Evolutionary conservation across 331 rosid genomes (phyloP).

Genomic region (Cucumis variabilis): DNA sequence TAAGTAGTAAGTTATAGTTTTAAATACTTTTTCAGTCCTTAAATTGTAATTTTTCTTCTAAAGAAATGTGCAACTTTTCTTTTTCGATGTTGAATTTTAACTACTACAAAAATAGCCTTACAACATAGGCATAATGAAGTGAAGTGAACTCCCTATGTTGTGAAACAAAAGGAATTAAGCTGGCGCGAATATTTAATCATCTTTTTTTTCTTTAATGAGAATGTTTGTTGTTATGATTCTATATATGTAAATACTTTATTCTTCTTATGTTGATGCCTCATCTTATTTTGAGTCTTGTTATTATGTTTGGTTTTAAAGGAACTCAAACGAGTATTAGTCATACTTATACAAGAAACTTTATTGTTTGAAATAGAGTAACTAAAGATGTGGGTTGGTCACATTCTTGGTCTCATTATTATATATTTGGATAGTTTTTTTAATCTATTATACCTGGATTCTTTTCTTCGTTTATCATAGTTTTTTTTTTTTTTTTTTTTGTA

Average conservation of each 20-base stretch:
- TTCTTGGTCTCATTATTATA: background rate
- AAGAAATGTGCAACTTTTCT: too few species aligned
- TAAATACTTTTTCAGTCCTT: too few species aligned
- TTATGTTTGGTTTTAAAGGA: background rate
- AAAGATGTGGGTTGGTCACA: background rate
- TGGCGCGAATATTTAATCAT: background rate
- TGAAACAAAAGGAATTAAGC: too few species aligned
- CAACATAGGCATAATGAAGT: too few species aligned
- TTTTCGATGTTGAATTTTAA: too few species aligned
- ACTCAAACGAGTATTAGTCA: background rate
- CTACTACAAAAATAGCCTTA: too few species aligned
- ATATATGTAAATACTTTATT: background rate
- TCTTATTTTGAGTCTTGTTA: background rate
- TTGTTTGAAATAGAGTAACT: background rate
- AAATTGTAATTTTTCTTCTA: too few species aligned
- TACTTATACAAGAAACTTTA: background rate
- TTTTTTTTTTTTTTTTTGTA: too few species aligned
- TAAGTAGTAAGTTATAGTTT: too few species aligned
- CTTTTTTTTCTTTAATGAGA: background rate
- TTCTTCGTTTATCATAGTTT: background rate
- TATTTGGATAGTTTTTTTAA: background rate
- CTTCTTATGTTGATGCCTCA: background rate
- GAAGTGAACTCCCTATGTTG: slow-evolving; percentile 16
- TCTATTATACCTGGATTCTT: background rate
- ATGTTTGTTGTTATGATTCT: background rate